Evolutionary conservation across 352 stramenopile genomes (phyloP), one percentile per base, ranked within the genome.

Genomic region (Phytophthora palmivora): DNA sequence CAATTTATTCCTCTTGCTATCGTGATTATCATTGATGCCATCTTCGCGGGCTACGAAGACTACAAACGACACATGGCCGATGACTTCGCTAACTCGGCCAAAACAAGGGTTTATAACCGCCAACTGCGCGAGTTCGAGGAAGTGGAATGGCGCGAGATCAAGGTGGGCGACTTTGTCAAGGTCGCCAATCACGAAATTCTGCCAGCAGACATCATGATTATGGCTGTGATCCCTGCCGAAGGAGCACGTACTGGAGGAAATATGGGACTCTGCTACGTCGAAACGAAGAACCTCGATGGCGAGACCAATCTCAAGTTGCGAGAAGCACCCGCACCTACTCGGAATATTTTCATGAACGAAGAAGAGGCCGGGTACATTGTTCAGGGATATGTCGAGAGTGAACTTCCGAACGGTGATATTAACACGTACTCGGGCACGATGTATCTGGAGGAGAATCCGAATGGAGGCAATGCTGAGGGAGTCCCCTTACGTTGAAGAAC

Each of bases 241-340:
- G 79, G 78, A 9, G 77, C 70, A 1, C 75, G 77, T 1, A 82
- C 68, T 8, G 79, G 76, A 10, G 81, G 75, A 5, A 92, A 92
- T 48, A 86, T 82, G 51, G 85, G 88, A 3, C 58, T 94, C 1
- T 96, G 88, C 63, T 96, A 96, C 64, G 87, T 97, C 14, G 88
- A 97, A 53, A 97, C 89, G 4, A 97, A 97, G 72, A 94, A 90
- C 34, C 51, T 97, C 1, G 89, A 96, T 45, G 88, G 88, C 7
- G 87, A 96, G 57, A 95, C 88, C 2, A 96, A 96, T 38, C 51
- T 96, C 3, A 96, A 96, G 59, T 64, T 96, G 26, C 79, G 87
- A 7, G 84, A 96, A 54, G 82, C 89, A 0, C 71, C 85, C 2
- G 54, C 69, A 30, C 67, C 67, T 12, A 91, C 79, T 2, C 78